A percentile compares a stretch with the other conserved stretches of the same genome.
phyloP scores from a whole-genome alignment of 139 green algal genomes.

The Chlorella sp. region DNA sequence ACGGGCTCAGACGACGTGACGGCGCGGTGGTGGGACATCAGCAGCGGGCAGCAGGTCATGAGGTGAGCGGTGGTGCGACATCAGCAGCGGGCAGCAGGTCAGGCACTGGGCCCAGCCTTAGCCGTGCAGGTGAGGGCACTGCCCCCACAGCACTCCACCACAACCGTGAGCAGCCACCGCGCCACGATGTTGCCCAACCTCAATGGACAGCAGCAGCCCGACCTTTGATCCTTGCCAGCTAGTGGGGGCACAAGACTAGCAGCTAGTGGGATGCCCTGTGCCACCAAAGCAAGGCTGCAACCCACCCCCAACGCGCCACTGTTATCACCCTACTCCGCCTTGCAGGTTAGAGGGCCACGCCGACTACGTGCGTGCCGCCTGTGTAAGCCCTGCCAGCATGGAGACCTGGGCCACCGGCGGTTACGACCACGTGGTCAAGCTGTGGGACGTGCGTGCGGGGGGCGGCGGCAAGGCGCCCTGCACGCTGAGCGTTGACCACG shows the following conservation, averaged over 20 bases:
- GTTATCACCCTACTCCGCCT: too few species aligned
- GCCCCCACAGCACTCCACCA: background rate
- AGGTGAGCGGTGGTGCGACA: background rate
- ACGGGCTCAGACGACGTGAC: conserved; percentile 80
- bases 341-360: conserved; percentile 65
- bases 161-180: too few species aligned
- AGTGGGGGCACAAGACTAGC: too few species aligned
- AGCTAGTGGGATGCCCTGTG: too few species aligned
- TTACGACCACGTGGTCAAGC: conserved; percentile 79
- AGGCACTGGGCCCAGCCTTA: background rate
- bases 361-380: conserved; percentile 80
- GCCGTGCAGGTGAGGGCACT: background rate
- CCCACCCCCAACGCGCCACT: too few species aligned
- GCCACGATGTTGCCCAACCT: too few species aligned
- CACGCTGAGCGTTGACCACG: conserved; percentile 56
- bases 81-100: background rate
- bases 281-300: too few species aligned
- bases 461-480: background rate
- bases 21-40: conserved; percentile 58
- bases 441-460: conserved; percentile 77
- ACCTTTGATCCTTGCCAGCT: too few species aligned
- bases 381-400: conserved; percentile 33
- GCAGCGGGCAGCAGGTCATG: conserved; percentile 12
- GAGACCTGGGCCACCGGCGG: conserved; percentile 69
- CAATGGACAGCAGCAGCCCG: too few species aligned